Percentiles rank a stretch among this genome's conserved stretches.
Evolutionary conservation across 148 eudicot species (phyloP).

Genomic region (Silene conica): DNA sequence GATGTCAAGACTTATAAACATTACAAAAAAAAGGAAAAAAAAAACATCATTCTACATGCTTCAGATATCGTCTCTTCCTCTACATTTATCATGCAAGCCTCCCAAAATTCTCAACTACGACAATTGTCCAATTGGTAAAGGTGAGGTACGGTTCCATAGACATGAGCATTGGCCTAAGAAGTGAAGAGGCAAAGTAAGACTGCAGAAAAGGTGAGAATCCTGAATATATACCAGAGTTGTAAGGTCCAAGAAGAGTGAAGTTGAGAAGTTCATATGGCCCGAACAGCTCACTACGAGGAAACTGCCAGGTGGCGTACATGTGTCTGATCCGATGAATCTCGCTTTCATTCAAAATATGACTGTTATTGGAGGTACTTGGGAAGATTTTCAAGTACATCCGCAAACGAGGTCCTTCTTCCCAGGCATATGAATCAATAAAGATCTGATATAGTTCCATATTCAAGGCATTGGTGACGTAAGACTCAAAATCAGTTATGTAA

Average conservation of each 20-base stretch:
- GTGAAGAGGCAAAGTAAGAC: background rate
- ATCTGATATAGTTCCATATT: conserved; percentile 53
- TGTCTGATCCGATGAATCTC: conserved; percentile 48
- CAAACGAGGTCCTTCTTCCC: conserved; percentile 87
- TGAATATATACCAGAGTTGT: conserved; percentile 44
- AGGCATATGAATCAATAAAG: conserved; percentile 51
- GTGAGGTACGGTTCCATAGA: too few relatives aligned
- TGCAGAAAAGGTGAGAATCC: background rate
- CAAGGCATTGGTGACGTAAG: conserved; percentile 47
- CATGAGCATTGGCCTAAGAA: background rate
- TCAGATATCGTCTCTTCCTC: too few relatives aligned
- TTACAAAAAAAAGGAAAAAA: too few relatives aligned
- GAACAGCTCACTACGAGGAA: conserved; percentile 55
- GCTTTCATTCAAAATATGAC: conserved; percentile 44
- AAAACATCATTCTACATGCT: too few relatives aligned
- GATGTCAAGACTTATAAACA: too few relatives aligned
- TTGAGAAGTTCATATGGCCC: conserved; percentile 93
- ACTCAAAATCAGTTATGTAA: conserved; percentile 39
- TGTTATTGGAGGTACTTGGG: conserved; percentile 28
- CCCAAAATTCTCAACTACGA: too few relatives aligned
- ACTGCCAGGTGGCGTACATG: conserved; percentile 51
- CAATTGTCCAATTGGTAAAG: too few relatives aligned
- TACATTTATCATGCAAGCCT: too few relatives aligned
- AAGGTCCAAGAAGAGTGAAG: conserved; percentile 76
- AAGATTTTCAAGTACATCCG: conserved; percentile 73